Evolutionary conservation across 1,139 yeast genomes (phyloP).

Genomic region (Yamadazyma buinensis): DNA sequence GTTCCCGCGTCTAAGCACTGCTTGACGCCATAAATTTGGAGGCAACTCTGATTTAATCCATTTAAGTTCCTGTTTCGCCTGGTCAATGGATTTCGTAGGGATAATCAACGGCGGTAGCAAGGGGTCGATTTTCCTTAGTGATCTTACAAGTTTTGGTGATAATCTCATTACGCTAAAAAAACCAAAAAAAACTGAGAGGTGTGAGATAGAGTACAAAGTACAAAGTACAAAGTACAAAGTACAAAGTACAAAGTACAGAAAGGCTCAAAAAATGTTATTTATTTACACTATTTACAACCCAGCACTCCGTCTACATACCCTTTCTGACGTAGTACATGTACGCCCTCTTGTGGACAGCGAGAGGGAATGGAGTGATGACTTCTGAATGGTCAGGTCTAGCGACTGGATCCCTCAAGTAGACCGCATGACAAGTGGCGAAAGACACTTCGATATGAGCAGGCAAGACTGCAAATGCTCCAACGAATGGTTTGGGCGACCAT

Average conservation of each 20-base stretch:
- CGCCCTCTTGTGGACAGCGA: conserved; percentile 87
- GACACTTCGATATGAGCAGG: conserved; percentile 92
- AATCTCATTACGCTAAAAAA: conserved; percentile 20
- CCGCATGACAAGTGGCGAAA: conserved; percentile 89
- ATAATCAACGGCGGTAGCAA: conserved; percentile 30
- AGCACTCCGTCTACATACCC: conserved; percentile 48
- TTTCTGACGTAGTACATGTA: conserved; percentile 90
- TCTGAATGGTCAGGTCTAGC: conserved; percentile 97
- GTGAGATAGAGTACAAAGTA: too few relatives aligned
- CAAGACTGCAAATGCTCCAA: conserved; percentile 87
- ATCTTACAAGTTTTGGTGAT: conserved; percentile 23
- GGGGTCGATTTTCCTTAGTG: conserved; percentile 22
- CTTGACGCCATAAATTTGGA: conserved; percentile 27
- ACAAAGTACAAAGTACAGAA: too few relatives aligned
- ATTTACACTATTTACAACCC: conserved; percentile 6
- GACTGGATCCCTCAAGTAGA: conserved; percentile 92
- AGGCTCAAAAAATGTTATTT: too few relatives aligned
- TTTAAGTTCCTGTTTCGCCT: conserved; percentile 32
- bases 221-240: too few relatives aligned
- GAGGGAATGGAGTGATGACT: conserved; percentile 85
- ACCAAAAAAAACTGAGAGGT: too few relatives aligned
- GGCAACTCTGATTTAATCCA: conserved; percentile 45
- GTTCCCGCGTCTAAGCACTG: conserved; percentile 36
- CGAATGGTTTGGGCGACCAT: conserved; percentile 91
- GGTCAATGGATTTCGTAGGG: conserved; percentile 25